These are phyloP conservation scores for Takakia lepidozioides DNA, from an alignment of 225 moss, liverwort and hornwort species.

Conservation along the genomic window DNA sequence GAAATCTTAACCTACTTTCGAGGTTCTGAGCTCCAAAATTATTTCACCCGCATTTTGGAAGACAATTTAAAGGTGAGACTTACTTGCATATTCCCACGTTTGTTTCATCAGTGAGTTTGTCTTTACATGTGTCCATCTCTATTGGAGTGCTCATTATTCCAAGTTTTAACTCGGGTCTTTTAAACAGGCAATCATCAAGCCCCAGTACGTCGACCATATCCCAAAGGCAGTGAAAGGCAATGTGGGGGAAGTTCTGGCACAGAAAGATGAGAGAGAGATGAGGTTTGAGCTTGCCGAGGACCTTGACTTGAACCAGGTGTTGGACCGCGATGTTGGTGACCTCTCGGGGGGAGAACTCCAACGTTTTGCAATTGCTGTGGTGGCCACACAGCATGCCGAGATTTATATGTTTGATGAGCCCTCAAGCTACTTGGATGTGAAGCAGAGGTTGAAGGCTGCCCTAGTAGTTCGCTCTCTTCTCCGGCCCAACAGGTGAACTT, in stretches of 20 bases:
- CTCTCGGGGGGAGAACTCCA: conserved; percentile 95
- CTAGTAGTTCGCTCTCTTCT: conserved; percentile 92
- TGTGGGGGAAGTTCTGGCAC: conserved; percentile 84
- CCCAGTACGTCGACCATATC: conserved; percentile 93
- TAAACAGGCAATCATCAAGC: conserved; percentile 88
- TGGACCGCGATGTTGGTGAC: conserved; percentile 96
- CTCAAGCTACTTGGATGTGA: conserved; percentile 94
- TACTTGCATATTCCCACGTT: too few relatives aligned
- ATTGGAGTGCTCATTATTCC: neutral
- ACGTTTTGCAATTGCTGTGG: conserved; percentile 96
- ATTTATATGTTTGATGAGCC: conserved; percentile 99
- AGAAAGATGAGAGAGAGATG: conserved; percentile 92
- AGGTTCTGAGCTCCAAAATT: conserved; percentile 94
- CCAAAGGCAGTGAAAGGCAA: conserved; percentile 96
- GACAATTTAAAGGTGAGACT: conserved; percentile 75
- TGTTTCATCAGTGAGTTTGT: too few relatives aligned
- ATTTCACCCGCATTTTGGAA: conserved; percentile 91
- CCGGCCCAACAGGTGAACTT: conserved; percentile 73
- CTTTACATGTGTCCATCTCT: too few relatives aligned
- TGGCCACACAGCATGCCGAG: conserved; percentile 88
- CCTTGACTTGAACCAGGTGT: conserved; percentile 86
- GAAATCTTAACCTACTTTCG: conserved; percentile 94
- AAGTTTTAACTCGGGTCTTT: neutral
- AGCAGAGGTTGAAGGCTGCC: conserved; percentile 91
- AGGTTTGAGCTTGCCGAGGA: conserved; percentile 70